Evolutionary conservation across 2,329 filamentous ascomycete genomes (phyloP), one percentile per base, ranked within the genome.

Genomic region (Aspergillus calidoustus): DNA sequence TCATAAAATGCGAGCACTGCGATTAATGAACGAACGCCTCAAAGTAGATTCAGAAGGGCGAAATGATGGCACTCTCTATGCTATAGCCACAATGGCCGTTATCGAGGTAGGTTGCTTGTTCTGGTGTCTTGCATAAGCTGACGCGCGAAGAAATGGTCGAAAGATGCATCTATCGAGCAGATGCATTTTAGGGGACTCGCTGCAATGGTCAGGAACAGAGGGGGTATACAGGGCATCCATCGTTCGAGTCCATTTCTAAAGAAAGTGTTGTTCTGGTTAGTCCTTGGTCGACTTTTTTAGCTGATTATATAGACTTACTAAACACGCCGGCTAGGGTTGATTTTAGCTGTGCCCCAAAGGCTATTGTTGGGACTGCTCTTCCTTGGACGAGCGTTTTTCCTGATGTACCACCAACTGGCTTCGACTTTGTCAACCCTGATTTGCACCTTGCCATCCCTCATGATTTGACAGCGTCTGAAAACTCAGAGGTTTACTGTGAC

Each of bases 251-350:
- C 64, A 28, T 74, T 74, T 51, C 49, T 74, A 50, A 71, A 72
- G 64, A 73, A 69, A 52, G 68, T 74, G n/a, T 60, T 74, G 43
- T 74, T 74, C 61, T 74, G 72, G 72, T 74, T 70, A 43, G 4
- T 13, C 8, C 15, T 25, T 28, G 25, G 25, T 28, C 25, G 6
- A 28, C 25, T 19, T 23, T n/a, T 19, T 30, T 15, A 23, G 4
- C 44, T 9, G 7, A 15, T 46, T 11, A 25, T 23, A 15, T 47
- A 23, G 19, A 31, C 7, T 25, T 46, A 22, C 56, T 54, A 46
- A 57, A 65, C 19, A 68, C 57, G 15, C 7, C 23, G 3, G 9
- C 6, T 50, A 74, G 72, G 72, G 72, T 74, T 30, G 72, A 74
- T 60, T 71, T 72, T 48, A 72, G 68, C 53, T 73, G 72, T 53